phyloP scores from a whole-genome alignment of 305 asterid genomes.

The Striga hermonthica region DNA sequence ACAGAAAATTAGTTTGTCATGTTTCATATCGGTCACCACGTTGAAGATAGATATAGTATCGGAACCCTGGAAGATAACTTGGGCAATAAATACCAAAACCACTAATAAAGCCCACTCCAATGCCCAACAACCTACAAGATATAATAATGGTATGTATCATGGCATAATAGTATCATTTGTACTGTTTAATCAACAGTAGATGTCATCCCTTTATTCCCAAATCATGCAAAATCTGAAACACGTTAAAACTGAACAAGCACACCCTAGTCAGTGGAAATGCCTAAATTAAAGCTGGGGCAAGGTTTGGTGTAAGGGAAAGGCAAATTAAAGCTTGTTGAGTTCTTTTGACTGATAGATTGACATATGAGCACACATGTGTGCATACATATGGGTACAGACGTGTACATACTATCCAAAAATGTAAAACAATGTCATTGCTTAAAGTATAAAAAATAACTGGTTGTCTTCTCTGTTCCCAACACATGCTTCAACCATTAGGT shows the following conservation, averaged over 20 bases:
- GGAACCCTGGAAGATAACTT: constrained; percentile 6
- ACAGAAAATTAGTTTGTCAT: constrained; percentile 2
- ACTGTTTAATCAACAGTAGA: neutral
- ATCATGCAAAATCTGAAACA: neutral
- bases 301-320: neutral
- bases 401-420: neutral
- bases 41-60: neutral
- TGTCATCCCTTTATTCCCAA: neutral
- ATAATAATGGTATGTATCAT: neutral
- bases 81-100: constrained; percentile 13
- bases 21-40: neutral
- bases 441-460: neutral
- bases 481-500: neutral
- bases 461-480: neutral
- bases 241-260: neutral
- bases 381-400: neutral
- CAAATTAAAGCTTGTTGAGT: neutral
- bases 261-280: neutral
- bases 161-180: neutral
- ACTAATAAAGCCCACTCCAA: neutral
- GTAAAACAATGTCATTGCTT: neutral
- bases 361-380: neutral
- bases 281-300: neutral
- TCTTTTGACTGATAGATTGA: constrained; percentile 6
- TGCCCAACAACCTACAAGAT: neutral